phyloP scores from a whole-genome alignment of 768 basidiomycete genomes.

The Lactarius vividus region DNA sequence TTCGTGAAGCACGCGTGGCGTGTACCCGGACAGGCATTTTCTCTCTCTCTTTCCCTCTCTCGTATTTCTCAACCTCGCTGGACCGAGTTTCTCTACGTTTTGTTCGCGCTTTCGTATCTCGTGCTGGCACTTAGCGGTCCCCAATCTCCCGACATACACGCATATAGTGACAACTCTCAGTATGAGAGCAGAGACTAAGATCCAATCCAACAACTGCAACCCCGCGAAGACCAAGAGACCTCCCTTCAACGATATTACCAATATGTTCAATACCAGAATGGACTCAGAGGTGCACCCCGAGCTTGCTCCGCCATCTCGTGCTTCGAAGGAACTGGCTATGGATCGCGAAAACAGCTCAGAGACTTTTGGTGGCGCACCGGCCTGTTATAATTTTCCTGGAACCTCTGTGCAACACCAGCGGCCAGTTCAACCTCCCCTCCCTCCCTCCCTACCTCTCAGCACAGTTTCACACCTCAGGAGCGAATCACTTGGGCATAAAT shows the following conservation, averaged over 20 bases:
- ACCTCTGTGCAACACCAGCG: background rate
- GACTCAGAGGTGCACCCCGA: slow-evolving; percentile 1
- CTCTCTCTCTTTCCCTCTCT: background rate
- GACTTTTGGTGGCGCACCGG: background rate
- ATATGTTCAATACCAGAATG: background rate
- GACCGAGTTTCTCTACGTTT: slow-evolving; percentile 15
- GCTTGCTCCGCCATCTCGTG: slow-evolving; percentile 1
- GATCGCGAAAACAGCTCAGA: background rate
- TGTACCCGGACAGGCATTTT: background rate
- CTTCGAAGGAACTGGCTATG: background rate
- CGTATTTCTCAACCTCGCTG: slow-evolving; percentile 9
- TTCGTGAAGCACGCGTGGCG: background rate
- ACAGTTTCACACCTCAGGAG: background rate
- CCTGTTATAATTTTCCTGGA: background rate
- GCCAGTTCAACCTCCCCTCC: background rate
- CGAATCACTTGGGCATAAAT: background rate
- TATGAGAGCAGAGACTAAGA: background rate
- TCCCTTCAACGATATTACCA: slow-evolving; percentile 27
- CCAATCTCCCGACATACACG: background rate
- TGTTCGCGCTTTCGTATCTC: slow-evolving; percentile 22
- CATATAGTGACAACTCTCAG: background rate
- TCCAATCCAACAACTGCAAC: background rate
- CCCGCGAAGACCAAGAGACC: slow-evolving; percentile 1
- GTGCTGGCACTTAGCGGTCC: slow-evolving; percentile 17
- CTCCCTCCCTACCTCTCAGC: background rate